These are phyloP conservation scores for Fusarium denticulatum DNA, from an alignment of 2,329 filamentous ascomycete genomes.

Conservation along the genomic window DNA sequence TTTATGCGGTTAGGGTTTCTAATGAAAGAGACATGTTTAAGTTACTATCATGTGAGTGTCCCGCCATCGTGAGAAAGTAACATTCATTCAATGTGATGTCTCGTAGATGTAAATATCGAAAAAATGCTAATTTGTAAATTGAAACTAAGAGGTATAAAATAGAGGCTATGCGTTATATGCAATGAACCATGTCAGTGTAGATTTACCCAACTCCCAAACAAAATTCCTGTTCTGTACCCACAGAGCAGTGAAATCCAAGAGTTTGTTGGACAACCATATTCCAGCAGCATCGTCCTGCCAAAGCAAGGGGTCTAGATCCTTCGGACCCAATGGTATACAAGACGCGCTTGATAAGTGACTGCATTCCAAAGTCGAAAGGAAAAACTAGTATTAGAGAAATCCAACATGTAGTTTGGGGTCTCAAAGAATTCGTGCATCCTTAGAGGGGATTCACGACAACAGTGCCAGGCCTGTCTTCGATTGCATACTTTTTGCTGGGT, in stretches of 20 bases:
- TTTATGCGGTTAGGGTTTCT: constrained; percentile 50
- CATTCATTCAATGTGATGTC: too few species aligned
- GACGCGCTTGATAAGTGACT: neutral
- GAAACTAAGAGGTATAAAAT: constrained; percentile 5
- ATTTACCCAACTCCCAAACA: constrained; percentile 4
- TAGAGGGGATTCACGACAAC: constrained; percentile 32
- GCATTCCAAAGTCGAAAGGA: neutral
- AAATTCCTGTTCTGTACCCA: constrained; percentile 11
- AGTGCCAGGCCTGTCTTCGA: constrained; percentile 44
- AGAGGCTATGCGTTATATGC: neutral
- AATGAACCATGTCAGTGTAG: neutral
- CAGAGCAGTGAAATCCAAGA: neutral
- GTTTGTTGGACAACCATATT: neutral
- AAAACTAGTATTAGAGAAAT: neutral
- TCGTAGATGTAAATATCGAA: neutral
- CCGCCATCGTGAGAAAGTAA: neutral
- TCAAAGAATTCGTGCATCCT: neutral
- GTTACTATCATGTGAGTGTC: neutral
- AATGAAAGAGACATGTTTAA: constrained; percentile 48
- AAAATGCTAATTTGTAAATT: constrained; percentile 8
- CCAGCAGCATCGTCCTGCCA: neutral
- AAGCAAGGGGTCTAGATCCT: neutral
- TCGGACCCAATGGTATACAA: neutral
- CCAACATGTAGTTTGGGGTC: neutral
- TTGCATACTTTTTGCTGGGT: constrained; percentile 46